Base-by-base conservation (phyloP, 345 rosid species). In the Sisymbrium irio region DNA sequence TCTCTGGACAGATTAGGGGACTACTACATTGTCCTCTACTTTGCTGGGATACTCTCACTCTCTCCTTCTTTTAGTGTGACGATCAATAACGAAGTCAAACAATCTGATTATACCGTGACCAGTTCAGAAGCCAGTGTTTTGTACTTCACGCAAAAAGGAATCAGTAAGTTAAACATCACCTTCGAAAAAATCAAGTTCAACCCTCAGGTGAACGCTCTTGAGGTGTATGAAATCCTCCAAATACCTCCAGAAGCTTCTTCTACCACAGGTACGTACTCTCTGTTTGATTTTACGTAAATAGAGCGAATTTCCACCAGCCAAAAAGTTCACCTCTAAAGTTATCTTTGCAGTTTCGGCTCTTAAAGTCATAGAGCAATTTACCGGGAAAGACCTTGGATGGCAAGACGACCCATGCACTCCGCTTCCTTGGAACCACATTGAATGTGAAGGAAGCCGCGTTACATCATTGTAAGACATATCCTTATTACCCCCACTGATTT, bases 391-490 rank as follows among this genome's bases (percentile, higher is more conserved):
- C 82, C 87, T 93, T 25, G 83, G 83, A 32, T 93, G 98, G 98
- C 81, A 85, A 83, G 97, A 93, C 60, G 97, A 93, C 69, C 98
- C 98, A 15, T 93, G 98, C 77, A 90, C 85, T 73, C 98, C 96
- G 1, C 75, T 53, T 56, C 73, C 83, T 19, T 93, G 97, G 96
- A 83, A 82, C 73, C 93, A 78, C 69, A 70, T 93, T 32, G 73
- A 78, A 75, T 93, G 97, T 71, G 92, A 89, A 81, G 96, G 89
- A 78, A 88, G 71, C 86, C 60, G 40, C 5, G 91, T 93, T 40
- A 89, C 92, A 76, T 89, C 98, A 78, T 58, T 90, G 98, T 93
- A 74, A 37, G 83, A 65, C 50, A 40, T 22, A 22, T 57, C 42
- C 28, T 41, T 40, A 36, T 9, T 22, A 27, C 10, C 54, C 59